phyloP scores from a whole-genome alignment of 495 filamentous ascomycete genomes.

The Xylaria scruposa region DNA sequence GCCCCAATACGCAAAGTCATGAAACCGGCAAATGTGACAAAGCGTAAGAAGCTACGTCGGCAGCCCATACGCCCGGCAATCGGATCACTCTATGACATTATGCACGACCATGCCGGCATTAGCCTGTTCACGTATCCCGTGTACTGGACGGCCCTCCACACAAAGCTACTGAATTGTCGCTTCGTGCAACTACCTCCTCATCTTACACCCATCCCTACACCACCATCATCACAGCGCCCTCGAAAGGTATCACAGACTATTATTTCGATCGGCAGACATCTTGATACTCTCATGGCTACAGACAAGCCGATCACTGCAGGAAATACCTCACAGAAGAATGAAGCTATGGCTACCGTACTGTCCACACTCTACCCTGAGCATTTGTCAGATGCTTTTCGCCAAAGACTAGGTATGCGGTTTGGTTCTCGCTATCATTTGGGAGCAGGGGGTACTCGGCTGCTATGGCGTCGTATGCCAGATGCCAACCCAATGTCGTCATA shows the following conservation, averaged over 20 bases:
- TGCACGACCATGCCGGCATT: constrained; percentile 49
- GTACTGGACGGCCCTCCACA: constrained; percentile 55
- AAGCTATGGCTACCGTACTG: constrained; percentile 45
- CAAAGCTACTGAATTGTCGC: constrained; percentile 45
- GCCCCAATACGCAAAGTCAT: not conserved
- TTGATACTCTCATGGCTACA: constrained; percentile 42
- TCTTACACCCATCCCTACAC: constrained; percentile 38
- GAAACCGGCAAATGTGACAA: constrained; percentile 20
- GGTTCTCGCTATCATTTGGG: constrained; percentile 39
- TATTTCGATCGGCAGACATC: constrained; percentile 35
- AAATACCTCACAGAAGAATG: constrained; percentile 31
- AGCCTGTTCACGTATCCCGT: constrained; percentile 51
- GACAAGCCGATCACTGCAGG: not conserved
- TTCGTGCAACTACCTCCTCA: constrained; percentile 45
- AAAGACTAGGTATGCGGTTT: constrained; percentile 48
- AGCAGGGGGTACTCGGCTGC: constrained; percentile 42
- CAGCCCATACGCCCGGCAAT: constrained; percentile 42
- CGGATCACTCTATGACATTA: constrained; percentile 56
- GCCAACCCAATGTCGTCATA: constrained; percentile 42
- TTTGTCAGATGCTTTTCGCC: constrained; percentile 34
- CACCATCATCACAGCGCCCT: not conserved
- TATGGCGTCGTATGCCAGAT: constrained; percentile 42
- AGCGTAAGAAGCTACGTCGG: constrained; percentile 26
- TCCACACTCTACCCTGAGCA: constrained; percentile 44
- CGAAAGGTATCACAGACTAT: constrained; percentile 38